phyloP scores from a whole-genome alignment of 306 rosid genomes.

The Hippophae rhamnoides region DNA sequence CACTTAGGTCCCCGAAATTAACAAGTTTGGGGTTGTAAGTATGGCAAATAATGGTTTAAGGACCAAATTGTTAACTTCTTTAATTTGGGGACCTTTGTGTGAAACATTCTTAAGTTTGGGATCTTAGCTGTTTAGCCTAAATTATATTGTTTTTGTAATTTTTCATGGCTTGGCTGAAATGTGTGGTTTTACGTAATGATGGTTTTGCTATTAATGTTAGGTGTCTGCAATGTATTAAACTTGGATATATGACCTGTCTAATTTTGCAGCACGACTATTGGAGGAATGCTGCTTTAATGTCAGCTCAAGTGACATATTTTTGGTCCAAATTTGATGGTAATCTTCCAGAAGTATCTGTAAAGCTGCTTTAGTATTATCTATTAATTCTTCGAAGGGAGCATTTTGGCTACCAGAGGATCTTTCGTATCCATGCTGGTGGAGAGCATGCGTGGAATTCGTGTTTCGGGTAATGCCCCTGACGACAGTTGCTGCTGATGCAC shows the following conservation, averaged over 20 bases:
- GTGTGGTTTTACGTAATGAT: slow-evolving; percentile 4
- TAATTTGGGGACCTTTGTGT: too few relatives aligned
- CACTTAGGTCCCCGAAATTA: too few relatives aligned
- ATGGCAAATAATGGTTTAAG: too few relatives aligned
- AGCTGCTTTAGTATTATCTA: slow-evolving; percentile 15
- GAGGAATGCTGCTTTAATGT: slow-evolving; percentile 14
- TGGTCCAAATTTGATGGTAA: slow-evolving; percentile 27
- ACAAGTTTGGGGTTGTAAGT: too few relatives aligned
- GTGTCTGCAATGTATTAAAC: slow-evolving; percentile 17
- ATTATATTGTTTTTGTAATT: too few relatives aligned
- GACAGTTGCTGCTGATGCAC: slow-evolving; percentile 90
- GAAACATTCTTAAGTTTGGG: too few relatives aligned
- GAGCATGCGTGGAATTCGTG: slow-evolving; percentile 99
- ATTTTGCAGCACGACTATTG: slow-evolving; percentile 17
- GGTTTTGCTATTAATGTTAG: slow-evolving; percentile 18
- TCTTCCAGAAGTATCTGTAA: slow-evolving; percentile 22
- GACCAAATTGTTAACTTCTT: too few relatives aligned
- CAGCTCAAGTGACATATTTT: slow-evolving; percentile 10
- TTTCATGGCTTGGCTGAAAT: too few relatives aligned
- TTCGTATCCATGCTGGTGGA: slow-evolving; percentile 95
- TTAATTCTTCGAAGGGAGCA: slow-evolving; percentile 37
- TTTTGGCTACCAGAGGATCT: slow-evolving; percentile 38
- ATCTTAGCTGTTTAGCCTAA: too few relatives aligned
- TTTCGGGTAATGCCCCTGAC: slow-evolving; percentile 99
- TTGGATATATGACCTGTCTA: slow-evolving; percentile 16